Percentiles rank a stretch among this genome's conserved stretches.
Evolutionary conservation across 169 alveolate genomes (phyloP).

Genomic region (Eimeria tenella): DNA sequence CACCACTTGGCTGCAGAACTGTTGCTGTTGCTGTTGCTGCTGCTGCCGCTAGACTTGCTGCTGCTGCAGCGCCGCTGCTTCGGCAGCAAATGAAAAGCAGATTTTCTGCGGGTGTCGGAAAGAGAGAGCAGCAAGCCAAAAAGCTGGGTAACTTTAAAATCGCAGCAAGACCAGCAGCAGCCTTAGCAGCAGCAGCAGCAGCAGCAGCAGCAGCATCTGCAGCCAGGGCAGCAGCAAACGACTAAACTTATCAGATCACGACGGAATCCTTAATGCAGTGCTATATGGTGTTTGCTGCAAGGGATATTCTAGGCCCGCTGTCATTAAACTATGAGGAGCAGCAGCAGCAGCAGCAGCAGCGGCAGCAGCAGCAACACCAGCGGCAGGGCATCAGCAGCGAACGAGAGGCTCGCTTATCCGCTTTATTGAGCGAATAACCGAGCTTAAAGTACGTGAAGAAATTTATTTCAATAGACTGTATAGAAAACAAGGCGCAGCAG

Average conservation of each 20-base stretch:
- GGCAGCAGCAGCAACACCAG: neutral
- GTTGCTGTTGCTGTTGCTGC: neutral
- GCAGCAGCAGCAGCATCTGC: too few relatives aligned
- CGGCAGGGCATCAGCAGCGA: neutral
- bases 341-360: neutral
- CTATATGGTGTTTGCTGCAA: too few relatives aligned
- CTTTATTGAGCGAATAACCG: neutral
- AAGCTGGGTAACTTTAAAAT: too few relatives aligned
- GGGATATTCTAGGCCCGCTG: too few relatives aligned
- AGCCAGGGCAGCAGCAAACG: too few relatives aligned
- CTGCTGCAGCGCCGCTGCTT: neutral
- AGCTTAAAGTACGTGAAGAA: neutral
- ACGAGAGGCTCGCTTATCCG: too few relatives aligned
- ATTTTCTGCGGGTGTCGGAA: neutral
- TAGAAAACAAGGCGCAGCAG: neutral
- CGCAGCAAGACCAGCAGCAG: too few relatives aligned
- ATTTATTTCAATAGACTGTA: neutral
- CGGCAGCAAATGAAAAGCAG: neutral
- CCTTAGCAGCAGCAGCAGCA: too few relatives aligned
- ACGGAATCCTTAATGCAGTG: too few relatives aligned
- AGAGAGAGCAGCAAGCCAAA: too few relatives aligned
- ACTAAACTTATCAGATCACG: too few relatives aligned
- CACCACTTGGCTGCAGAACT: too few relatives aligned
- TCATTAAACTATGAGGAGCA: neutral
- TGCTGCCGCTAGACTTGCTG: neutral